These are phyloP conservation scores for Haplographium delicatum DNA, from an alignment of 495 filamentous ascomycete species.

Conservation along the genomic window DNA sequence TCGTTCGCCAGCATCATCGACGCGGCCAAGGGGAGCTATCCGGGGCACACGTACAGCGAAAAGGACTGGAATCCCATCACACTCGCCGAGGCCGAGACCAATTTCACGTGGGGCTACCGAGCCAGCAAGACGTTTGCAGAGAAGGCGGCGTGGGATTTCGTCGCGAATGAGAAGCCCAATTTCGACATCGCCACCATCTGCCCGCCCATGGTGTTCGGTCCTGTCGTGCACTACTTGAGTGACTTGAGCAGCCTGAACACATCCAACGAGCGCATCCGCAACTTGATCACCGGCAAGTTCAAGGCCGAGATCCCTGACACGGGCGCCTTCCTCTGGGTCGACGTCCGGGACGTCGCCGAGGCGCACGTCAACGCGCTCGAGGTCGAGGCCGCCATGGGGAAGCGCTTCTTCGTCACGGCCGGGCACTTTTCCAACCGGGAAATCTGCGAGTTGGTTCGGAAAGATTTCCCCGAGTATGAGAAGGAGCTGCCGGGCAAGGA, in stretches of 20 bases:
- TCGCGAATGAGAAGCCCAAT: conserved; percentile 71
- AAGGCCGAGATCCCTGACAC: conserved; percentile 58
- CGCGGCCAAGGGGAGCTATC: conserved; percentile 34
- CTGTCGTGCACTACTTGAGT: conserved; percentile 58
- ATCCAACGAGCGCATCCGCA: conserved; percentile 52
- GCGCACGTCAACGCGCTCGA: conserved; percentile 71
- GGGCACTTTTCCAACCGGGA: conserved; percentile 63
- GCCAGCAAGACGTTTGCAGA: conserved; percentile 52
- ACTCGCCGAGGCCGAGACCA: conserved; percentile 54
- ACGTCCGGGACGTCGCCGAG: conserved; percentile 60
- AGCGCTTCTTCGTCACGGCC: conserved; percentile 65
- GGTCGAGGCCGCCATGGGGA: conserved; percentile 56
- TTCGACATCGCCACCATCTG: conserved; percentile 72
- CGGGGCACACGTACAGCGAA: conserved; percentile 60
- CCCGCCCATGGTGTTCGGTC: conserved; percentile 64
- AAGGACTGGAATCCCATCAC: conserved; percentile 82
- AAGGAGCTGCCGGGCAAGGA: conserved; percentile 52
- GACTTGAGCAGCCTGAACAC: conserved; percentile 64
- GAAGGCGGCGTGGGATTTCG: conserved; percentile 76
- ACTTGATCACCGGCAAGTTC: conserved; percentile 51
- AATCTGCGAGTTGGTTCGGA: conserved; percentile 56
- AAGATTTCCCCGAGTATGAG: conserved; percentile 60
- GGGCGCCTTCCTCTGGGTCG: conserved; percentile 54
- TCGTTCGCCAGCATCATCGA: conserved; percentile 64
- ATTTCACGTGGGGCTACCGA: conserved; percentile 58